phyloP scores from a whole-genome alignment of 2,329 filamentous ascomycete genomes.

The Bipolaris zeicola region DNA sequence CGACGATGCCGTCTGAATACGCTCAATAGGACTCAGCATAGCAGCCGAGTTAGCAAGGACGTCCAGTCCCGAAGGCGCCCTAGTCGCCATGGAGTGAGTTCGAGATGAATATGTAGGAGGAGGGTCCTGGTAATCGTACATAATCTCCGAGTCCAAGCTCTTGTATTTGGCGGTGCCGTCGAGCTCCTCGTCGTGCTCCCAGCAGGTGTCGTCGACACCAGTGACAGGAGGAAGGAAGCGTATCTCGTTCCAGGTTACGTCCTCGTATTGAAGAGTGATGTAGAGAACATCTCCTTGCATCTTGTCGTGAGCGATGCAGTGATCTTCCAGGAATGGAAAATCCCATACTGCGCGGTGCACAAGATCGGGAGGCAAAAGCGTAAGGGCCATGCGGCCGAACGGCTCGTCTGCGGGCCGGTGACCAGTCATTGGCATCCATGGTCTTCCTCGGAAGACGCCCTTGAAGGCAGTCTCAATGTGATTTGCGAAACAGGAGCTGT shows the following conservation, averaged over 20 bases:
- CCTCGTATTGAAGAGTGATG: conserved; percentile 48
- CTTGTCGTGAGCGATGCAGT: conserved; percentile 51
- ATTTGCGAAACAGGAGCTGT: conserved; percentile 46
- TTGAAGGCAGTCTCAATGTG: conserved; percentile 46
- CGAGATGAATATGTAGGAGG: conserved; percentile 51
- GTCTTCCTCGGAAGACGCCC: conserved; percentile 43
- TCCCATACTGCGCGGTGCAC: conserved; percentile 47
- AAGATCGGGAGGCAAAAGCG: conserved; percentile 41
- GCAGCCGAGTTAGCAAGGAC: conserved; percentile 48
- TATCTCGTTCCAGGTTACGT: conserved; percentile 50
- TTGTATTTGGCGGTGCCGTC: conserved; percentile 46
- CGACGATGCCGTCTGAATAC: conserved; percentile 31
- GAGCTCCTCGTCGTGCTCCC: conserved; percentile 48
- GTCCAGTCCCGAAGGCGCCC: conserved; percentile 46
- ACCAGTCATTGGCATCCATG: conserved; percentile 50
- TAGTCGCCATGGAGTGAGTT: conserved; percentile 48
- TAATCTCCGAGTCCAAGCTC: conserved; percentile 49
- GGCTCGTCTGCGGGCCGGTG: conserved; percentile 48
- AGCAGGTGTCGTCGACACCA: conserved; percentile 46
- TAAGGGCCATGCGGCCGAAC: conserved; percentile 48
- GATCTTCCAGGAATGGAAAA: conserved; percentile 48
- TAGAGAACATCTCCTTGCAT: conserved; percentile 50
- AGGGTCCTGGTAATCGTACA: conserved; percentile 52
- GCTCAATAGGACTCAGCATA: conserved; percentile 43
- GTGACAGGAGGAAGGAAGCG: conserved; percentile 41